Evolutionary conservation across 1,284 basidiomycete species (phyloP), one percentile per base, ranked within the genome.

Genomic region (Ganoderma sp.): DNA sequence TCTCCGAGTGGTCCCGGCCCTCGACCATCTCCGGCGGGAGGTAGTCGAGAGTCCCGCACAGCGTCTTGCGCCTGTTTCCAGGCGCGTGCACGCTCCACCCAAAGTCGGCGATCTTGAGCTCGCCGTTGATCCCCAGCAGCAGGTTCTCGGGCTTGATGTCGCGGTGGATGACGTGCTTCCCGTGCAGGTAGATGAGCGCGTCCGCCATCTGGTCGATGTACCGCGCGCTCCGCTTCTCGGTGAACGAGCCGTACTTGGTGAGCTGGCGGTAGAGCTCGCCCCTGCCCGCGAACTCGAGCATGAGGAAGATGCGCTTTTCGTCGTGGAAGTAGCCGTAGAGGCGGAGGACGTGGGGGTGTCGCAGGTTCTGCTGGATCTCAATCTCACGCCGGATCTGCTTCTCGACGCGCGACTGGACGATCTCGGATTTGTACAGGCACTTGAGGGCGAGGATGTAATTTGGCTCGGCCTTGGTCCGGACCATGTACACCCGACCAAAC

Each of bases 71-170:
- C 71, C 95, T 83, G 78, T 96, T 95, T 0, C 95, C 90, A 0
- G 97, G 98, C 0, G 98, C 98, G 79, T 99, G 98, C 2, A 99
- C 97, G 76, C 93, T 96, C 97, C 98, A 99, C 8, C 98, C 98
- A 80, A 99, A 99, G 80, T 99, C 98, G 7, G 90, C 98, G 72
- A 99, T 98, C 86, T 99, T 99, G 72, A 99, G 85, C 78, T 99
- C 97, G 57, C 97, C 98, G 73, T 96, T 94, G 75, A 99, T 90
- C 17, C 97, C 97, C 10, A 99, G 84, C 9, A 99, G 85, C 62
- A 99, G 81, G 78, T 99, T 99, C 82, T 99, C 98, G 0, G 98
- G 98, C 81, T 99, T 99, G 84, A 99, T 99, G 77, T 99, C 98
- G 32, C 98, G 90, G 78, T 99, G 98, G 69, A 99, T 99, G 73